Base-by-base conservation (phyloP, 2,329 filamentous ascomycete genomes). In the Colletotrichum liriopes region DNA sequence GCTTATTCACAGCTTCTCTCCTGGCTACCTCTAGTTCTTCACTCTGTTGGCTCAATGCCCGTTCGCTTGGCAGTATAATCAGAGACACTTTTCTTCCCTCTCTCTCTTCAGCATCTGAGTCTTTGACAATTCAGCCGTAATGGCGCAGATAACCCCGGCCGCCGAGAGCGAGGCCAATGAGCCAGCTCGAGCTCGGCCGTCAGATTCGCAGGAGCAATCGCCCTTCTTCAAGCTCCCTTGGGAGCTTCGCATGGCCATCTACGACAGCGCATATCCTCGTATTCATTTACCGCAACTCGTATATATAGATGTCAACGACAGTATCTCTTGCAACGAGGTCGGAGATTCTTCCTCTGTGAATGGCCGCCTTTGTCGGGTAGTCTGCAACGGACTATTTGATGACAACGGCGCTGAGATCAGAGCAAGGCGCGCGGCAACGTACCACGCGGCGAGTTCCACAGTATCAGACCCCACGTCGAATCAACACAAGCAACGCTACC, bases 181-280 rank as follows among this genome's bases (percentile, higher is more conserved):
- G n/a, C 29, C 59, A 11, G 26, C 37, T 29, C 56, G 4, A 20
- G 55, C 16, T n/a, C 39, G 18, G 4, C 62, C 45, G 1, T 29
- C 16, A 14, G 18, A 71, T 18, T 49, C 20, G 5, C 67, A 71
- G 12, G 64, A 67, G 39, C 55, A 67, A 41, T 60, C 67, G 14
- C 32, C 56, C 7, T 51, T 71, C 6, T 71, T 71, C 26, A 41
- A 26, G 8, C 63, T 71, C 23, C 67, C 63, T 26, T 37, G 32
- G 62, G 49, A 71, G 51, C 26, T 67, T n/a, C 63, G 54, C 47
- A 41, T 26, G 8, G 41, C 16, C 39, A 62, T 71, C 41, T 67
- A 71, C 41, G 41, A 55, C n/a, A 59, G 32, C 1, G 39, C 67
- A 35, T 71, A 47, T 18, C 67, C 67, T 35, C 47, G 63, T 12